Conservation (phyloP, 2,329 filamentous ascomycete genomes). For the Sclerotinia borealis region DNA sequence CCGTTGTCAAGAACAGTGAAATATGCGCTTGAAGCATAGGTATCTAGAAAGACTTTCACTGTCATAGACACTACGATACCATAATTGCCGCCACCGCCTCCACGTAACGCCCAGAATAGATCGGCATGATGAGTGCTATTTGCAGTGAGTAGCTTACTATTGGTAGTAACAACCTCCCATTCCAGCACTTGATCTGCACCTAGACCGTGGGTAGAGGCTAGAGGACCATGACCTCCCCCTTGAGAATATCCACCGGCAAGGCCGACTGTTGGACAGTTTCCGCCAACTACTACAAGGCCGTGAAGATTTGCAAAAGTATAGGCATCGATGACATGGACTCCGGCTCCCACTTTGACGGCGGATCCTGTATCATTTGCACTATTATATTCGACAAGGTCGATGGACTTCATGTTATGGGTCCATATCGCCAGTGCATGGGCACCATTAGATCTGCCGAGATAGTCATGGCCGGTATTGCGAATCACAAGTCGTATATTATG, state of each 20-base stretch:
- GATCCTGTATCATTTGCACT: constrained; percentile 31
- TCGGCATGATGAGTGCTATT: constrained; percentile 47
- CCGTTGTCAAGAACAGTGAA: constrained; percentile 26
- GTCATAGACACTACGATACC: constrained; percentile 53
- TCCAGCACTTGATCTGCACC: constrained; percentile 54
- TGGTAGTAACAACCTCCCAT: constrained; percentile 47
- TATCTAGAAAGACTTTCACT: constrained; percentile 42
- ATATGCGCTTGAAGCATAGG: constrained; percentile 41
- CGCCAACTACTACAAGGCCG: constrained; percentile 44
- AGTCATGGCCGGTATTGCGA: constrained; percentile 48
- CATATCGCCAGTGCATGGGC: constrained; percentile 41
- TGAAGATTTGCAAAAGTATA: constrained; percentile 36
- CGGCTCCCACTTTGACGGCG: constrained; percentile 33
- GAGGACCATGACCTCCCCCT: constrained; percentile 52
- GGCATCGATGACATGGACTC: constrained; percentile 41
- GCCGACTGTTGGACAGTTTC: constrained; percentile 43
- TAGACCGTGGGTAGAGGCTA: constrained; percentile 49
- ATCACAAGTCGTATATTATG: constrained; percentile 41
- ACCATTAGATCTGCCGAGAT: constrained; percentile 40
- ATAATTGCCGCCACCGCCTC: constrained; percentile 49
- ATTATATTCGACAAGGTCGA: constrained; percentile 32
- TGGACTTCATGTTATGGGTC: constrained; percentile 41
- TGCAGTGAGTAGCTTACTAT: constrained; percentile 42
- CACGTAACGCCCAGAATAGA: constrained; percentile 57
- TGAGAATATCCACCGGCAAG: constrained; percentile 45